Evolutionary conservation across 1,284 basidiomycete species (phyloP).

Genomic region (Cryptococcus amylolentus): DNA sequence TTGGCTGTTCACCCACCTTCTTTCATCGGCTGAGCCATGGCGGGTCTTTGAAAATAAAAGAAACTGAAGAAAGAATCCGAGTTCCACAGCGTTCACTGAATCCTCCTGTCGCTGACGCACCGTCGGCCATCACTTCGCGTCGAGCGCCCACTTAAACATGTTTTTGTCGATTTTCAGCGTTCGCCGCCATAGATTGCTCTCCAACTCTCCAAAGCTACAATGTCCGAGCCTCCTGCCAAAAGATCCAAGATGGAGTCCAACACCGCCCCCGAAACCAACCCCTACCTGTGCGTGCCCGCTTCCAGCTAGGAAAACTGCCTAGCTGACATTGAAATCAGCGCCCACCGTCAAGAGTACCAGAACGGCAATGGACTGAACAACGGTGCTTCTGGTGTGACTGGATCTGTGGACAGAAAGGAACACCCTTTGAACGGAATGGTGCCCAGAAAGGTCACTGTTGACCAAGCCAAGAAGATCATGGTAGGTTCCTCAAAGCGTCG

Average conservation of each 20-base stretch:
- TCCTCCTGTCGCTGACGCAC: neutral
- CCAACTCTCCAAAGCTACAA: slow-evolving; percentile 4
- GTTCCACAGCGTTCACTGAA: neutral
- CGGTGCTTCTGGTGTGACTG: slow-evolving; percentile 9
- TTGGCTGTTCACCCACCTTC: slow-evolving; percentile 22
- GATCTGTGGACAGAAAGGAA: slow-evolving; percentile 8
- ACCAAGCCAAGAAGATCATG: slow-evolving; percentile 70
- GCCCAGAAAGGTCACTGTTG: slow-evolving; percentile 68
- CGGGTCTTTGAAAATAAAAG: neutral
- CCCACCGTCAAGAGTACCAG: slow-evolving; percentile 13
- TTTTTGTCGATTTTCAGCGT: neutral
- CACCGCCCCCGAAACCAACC: slow-evolving; percentile 34
- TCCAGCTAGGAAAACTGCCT: neutral
- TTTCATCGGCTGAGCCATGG: slow-evolving; percentile 36
- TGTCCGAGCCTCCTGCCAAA: slow-evolving; percentile 43
- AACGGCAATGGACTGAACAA: slow-evolving; percentile 15
- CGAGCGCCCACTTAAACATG: neutral
- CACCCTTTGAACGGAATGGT: slow-evolving; percentile 72
- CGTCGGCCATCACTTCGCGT: neutral
- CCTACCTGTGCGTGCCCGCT: slow-evolving; percentile 29
- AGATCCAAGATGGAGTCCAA: slow-evolving; percentile 30
- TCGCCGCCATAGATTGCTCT: neutral
- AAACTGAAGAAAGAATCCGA: neutral
- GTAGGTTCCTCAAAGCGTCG: slow-evolving; percentile 49
- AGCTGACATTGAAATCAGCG: slow-evolving; percentile 3